Base-by-base conservation (phyloP, 2,329 filamentous ascomycete species). In the Thyridium curvatum region DNA sequence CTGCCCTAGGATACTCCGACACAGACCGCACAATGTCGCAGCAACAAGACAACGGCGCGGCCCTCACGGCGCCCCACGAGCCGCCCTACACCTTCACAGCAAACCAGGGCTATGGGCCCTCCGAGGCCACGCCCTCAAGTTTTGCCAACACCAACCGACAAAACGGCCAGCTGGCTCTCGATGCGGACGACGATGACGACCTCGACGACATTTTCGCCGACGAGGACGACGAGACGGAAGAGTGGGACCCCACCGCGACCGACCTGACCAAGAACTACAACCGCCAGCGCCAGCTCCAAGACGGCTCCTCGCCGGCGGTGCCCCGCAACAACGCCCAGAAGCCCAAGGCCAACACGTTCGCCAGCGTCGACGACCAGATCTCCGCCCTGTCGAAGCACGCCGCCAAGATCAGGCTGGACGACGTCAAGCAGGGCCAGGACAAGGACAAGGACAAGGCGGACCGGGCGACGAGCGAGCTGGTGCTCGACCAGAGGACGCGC, bases 401-500 rank as follows among this genome's bases (percentile, higher is more conserved):
- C 1, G 76, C 76, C 43, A 94, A 94, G 66, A 85, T 97, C 49
- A 79, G 83, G 37, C 74, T 96, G 21, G 85, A 90, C 55, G 77
- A 69, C 43, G 74, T 77, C 47, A 77, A 74, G 57, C 65, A 69
- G 28, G 58, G 56, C 16, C 69, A 74, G 41, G 66, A 65, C 29
- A 71, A 74, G 39, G 79, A 81, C 42, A 88, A 86, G 61, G 90
- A 96, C 63, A 94, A 93, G 71, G 83, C 86, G 40, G 91, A 98
- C 59, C 81, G 93, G 42, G 91, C 93, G 37, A 98, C 93, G 12
- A 88, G 80, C 51, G 93, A 98, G 60, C 88, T 96, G 61, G 93
- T 98, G 35, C 69, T 98, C 44, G 93, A 98, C 64, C 87, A 89
- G 46, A 77, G 89, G 39, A 98, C 93, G 12, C 84, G 90, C 49